phyloP scores from a whole-genome alignment of 306 rosid species.

The Quercus rubra region DNA sequence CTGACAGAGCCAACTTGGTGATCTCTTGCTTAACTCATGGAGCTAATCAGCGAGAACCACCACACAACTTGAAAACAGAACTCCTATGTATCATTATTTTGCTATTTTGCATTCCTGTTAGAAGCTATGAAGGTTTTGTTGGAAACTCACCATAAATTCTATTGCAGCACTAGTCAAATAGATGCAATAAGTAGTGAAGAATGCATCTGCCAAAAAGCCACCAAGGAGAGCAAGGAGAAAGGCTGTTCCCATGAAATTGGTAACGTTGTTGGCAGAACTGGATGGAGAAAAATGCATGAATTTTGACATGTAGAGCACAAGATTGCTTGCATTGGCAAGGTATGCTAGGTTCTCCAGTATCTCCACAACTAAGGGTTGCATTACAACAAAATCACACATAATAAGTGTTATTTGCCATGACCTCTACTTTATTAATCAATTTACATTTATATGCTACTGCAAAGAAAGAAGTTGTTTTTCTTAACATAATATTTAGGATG shows the following conservation, averaged over 20 bases:
- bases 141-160: conserved; percentile 56
- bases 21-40: neutral
- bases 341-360: conserved; percentile 77
- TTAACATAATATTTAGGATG: too few relatives aligned
- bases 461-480: neutral
- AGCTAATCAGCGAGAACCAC: neutral
- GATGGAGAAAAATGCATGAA: conserved; percentile 72
- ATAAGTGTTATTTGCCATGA: neutral
- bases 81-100: neutral
- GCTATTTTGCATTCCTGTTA: neutral
- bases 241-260: conserved; percentile 84
- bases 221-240: conserved; percentile 86
- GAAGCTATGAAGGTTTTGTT: conserved; percentile 3
- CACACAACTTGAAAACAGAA: neutral
- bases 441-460: neutral
- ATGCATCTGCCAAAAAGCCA: conserved; percentile 77
- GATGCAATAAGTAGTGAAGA: conserved; percentile 59
- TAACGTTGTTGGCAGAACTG: conserved; percentile 60
- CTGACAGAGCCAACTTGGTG: neutral
- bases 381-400: neutral
- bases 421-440: neutral
- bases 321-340: conserved; percentile 82
- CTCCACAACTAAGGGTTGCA: conserved; percentile 52
- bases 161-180: conserved; percentile 57
- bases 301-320: conserved; percentile 61